phyloP scores from a whole-genome alignment of 192 early-diverging fungal genomes.

The Martensiomyces pterosporus region DNA sequence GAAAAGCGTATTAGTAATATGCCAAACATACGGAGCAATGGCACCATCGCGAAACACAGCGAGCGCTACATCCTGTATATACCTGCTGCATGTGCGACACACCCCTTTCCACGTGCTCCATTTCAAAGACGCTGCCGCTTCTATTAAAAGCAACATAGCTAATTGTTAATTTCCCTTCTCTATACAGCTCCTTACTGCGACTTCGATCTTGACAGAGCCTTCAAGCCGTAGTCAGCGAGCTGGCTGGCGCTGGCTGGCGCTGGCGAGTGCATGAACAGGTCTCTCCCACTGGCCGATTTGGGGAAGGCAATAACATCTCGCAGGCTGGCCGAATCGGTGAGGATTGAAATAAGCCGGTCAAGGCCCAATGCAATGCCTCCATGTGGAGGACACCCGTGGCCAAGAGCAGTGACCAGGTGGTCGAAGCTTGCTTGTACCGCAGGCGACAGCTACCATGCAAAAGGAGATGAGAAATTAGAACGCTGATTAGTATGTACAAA shows the following conservation, averaged over 20 bases:
- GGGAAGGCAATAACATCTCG: slow-evolving; percentile 94
- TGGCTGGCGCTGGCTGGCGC: slow-evolving; percentile 54
- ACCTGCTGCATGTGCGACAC: no score
- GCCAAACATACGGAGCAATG: no score
- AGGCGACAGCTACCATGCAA: slow-evolving; percentile 42
- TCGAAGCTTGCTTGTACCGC: slow-evolving; percentile 61
- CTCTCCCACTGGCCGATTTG: slow-evolving; percentile 74
- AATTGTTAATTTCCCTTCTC: no score
- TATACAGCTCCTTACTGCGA: no score
- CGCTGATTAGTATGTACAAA: no score
- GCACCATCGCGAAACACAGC: no score
- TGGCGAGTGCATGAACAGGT: slow-evolving; percentile 77
- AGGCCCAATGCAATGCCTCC: slow-evolving; percentile 84
- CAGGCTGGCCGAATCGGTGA: slow-evolving; percentile 68
- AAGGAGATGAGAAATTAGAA: no score
- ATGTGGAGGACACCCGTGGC: slow-evolving; percentile 84
- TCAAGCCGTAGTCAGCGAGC: slow-evolving; percentile 66
- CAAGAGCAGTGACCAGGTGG: slow-evolving; percentile 77
- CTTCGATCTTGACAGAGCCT: not conserved
- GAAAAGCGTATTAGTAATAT: no score
- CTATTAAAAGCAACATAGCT: no score
- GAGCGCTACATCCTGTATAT: no score
- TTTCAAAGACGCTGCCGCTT: no score
- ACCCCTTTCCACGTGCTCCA: no score
- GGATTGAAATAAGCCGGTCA: slow-evolving; percentile 73